Evolutionary conservation across 73 alveolate species (phyloP), one percentile per base, ranked within the genome.

Genomic region (Paramecium primaurelia): DNA sequence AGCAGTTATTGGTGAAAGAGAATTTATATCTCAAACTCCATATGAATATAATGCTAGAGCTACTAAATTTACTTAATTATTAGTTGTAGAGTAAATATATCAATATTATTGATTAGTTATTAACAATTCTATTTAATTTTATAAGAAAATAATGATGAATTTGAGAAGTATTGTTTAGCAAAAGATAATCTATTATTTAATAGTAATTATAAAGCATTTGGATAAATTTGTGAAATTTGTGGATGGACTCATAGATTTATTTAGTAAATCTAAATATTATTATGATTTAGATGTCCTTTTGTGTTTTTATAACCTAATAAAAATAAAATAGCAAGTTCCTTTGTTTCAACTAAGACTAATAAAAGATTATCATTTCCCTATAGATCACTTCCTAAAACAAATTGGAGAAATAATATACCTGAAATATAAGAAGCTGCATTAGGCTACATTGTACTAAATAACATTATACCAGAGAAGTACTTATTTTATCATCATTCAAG

Each of bases 31-130:
- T 45, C 49, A 80, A 49, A 25, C 36, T 1, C 77, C 71, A 4
- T 80, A 80, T 80, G 91, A 80, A 49, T 80, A 80, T 80, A 32
- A 42, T 44, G 91, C 91, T 9, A 80, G 91, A 80, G 91, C 91
- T 11, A 80, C 58, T n/a, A 80, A 80, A 80, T 80, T 80, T 47
- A 80, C 91, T 20, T 80, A 80, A 47, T 25, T 80, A 4, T 8
- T 80, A 22, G 47, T 32, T 45, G 28, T 80, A 4, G 91, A 80
- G 73, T 80, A 80, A 0, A 3, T 4, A 14, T 20, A 80, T 26
- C 25, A 22, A 49, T 49, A 49, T 26, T 25, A 2, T 14, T 44
- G 3, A 80, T 75, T 75, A 75, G 88, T 25, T 75, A 75, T 38
- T n/a, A 75, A 38, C 4, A 75, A 26, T 75, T 75, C 60, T 38